These are phyloP conservation scores for Stephania cephalantha DNA, from an alignment of 164 flowering plant species.

Conservation along the genomic window DNA sequence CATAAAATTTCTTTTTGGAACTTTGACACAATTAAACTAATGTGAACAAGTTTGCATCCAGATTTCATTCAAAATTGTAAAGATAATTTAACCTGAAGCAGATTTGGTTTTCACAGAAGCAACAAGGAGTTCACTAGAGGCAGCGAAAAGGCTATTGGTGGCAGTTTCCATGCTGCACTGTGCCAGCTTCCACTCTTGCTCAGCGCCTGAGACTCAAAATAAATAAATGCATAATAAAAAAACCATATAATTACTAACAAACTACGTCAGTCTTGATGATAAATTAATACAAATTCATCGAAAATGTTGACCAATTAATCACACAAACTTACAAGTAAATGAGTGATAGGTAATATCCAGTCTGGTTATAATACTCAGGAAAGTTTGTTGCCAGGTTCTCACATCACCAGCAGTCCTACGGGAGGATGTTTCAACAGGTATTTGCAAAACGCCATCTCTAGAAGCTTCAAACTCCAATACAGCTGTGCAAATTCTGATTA, in stretches of 20 bases:
- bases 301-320: neutral
- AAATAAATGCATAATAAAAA: neutral
- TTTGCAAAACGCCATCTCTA: slow-evolving; percentile 63
- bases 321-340: slow-evolving; percentile 53
- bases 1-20: neutral
- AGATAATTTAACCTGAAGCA: slow-evolving; percentile 59
- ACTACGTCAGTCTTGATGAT: neutral
- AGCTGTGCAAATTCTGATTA: slow-evolving; percentile 63
- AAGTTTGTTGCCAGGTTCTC: slow-evolving; percentile 83
- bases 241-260: slow-evolving; percentile 6
- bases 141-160: slow-evolving; percentile 57
- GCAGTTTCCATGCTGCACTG: slow-evolving; percentile 83
- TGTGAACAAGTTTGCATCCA: slow-evolving; percentile 1
- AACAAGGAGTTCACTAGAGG: slow-evolving; percentile 61
- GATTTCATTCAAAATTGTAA: neutral
- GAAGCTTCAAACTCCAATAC: slow-evolving; percentile 92
- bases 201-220: slow-evolving; percentile 48
- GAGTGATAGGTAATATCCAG: slow-evolving; percentile 81
- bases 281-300: neutral
- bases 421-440: slow-evolving; percentile 41
- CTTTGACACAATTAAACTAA: neutral
- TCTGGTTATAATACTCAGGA: slow-evolving; percentile 59
- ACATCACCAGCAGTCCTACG: slow-evolving; percentile 44
- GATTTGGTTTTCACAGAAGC: slow-evolving; percentile 77
- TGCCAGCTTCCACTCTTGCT: slow-evolving; percentile 84